These are phyloP conservation scores for Rubia tinctorum DNA, from an alignment of 305 asterid species.

Conservation along the genomic window DNA sequence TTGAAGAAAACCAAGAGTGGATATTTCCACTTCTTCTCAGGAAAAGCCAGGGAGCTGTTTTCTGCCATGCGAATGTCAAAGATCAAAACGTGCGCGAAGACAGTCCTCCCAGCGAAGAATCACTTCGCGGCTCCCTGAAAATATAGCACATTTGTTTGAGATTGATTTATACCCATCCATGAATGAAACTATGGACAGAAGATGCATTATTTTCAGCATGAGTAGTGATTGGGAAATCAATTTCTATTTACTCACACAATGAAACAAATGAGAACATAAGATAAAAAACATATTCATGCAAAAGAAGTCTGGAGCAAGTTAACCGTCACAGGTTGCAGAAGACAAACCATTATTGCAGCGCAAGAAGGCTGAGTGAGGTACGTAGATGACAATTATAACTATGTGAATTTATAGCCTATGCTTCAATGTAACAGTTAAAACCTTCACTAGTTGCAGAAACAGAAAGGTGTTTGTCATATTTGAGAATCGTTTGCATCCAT, in stretches of 20 bases:
- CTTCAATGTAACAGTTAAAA: not conserved
- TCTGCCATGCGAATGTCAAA: constrained; percentile 44
- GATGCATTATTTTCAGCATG: not conserved
- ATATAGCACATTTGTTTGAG: not conserved
- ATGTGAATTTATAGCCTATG: constrained; percentile 4
- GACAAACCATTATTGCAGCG: no score
- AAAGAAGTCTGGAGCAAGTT: not conserved
- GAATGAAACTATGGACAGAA: not conserved
- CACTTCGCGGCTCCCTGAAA: constrained; percentile 11
- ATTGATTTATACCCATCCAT: not conserved
- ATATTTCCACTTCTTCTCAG: constrained; percentile 37
- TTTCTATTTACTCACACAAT: not conserved
- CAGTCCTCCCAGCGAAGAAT: not conserved
- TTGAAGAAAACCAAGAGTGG: constrained; percentile 65
- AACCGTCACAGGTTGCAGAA: no score
- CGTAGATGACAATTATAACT: not conserved
- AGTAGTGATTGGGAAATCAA: not conserved
- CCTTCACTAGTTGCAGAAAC: not conserved
- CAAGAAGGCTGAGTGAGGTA: no score
- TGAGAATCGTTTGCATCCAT: not conserved
- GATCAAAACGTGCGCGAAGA: not conserved
- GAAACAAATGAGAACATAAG: no score
- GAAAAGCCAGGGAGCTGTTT: constrained; percentile 16
- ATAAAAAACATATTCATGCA: no score
- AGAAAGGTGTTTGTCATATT: not conserved